These are phyloP conservation scores for Clavariopsis aquatica DNA, from an alignment of 495 filamentous ascomycete species.

Conservation along the genomic window DNA sequence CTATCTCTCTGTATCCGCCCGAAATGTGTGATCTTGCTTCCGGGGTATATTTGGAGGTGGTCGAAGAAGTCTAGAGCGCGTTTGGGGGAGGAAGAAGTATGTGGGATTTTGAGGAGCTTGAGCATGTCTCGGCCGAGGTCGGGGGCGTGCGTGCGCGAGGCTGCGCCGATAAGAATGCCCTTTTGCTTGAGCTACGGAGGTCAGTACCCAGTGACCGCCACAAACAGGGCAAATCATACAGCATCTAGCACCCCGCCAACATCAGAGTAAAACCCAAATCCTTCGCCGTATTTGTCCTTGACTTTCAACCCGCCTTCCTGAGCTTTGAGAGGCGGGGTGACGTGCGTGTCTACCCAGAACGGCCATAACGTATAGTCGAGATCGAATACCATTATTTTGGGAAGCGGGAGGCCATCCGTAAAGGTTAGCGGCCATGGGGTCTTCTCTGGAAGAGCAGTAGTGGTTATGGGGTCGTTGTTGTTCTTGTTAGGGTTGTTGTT, in stretches of 20 bases:
- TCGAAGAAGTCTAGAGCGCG: constrained; percentile 76
- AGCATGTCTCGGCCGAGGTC: constrained; percentile 81
- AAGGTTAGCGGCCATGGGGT: constrained; percentile 56
- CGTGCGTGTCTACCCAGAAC: constrained; percentile 95
- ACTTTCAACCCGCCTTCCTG: constrained; percentile 40
- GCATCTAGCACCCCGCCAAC: constrained; percentile 71
- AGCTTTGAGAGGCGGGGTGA: constrained; percentile 74
- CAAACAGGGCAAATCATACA: constrained; percentile 42
- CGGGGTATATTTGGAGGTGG: constrained; percentile 85
- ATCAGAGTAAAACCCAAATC: constrained; percentile 78
- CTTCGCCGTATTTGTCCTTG: constrained; percentile 65
- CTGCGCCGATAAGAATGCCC: constrained; percentile 68
- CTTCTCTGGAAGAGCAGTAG: constrained; percentile 15
- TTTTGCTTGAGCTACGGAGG: constrained; percentile 33
- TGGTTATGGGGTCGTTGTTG: constrained; percentile 16
- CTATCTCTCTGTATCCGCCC: constrained; percentile 66
- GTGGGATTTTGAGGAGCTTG: constrained; percentile 67
- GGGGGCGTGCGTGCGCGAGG: constrained; percentile 79
- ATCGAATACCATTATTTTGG: constrained; percentile 86
- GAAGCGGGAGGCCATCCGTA: constrained; percentile 76
- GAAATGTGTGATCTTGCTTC: constrained; percentile 84
- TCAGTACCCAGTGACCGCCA: background rate
- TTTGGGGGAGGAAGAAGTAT: constrained; percentile 43
- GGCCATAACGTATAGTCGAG: constrained; percentile 98
- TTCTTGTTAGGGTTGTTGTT: constrained; percentile 4